Evolutionary conservation across 257 asterid species (phyloP).

Genomic region (Gardenia jasminoides): DNA sequence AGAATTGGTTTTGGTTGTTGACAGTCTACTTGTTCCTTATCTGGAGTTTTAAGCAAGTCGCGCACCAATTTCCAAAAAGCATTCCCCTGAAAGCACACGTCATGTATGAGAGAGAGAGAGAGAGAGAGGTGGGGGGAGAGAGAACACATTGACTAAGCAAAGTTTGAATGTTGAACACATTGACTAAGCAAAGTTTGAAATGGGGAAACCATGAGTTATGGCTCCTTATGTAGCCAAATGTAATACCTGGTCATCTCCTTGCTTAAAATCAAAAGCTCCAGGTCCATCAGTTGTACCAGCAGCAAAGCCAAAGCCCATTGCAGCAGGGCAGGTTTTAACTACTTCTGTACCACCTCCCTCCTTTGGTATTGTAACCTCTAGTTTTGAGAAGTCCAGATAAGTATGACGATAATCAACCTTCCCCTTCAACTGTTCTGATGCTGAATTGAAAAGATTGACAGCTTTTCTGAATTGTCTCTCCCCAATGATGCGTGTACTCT

Average conservation of each 20-base stretch:
- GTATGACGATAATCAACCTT: slow-evolving; percentile 80
- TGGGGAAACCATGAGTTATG: neutral
- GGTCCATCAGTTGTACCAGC: slow-evolving; percentile 99
- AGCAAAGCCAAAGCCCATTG: slow-evolving; percentile 99
- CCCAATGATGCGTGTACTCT: slow-evolving; percentile 91
- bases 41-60: slow-evolving; percentile 72
- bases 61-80: slow-evolving; percentile 92
- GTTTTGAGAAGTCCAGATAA: slow-evolving; percentile 72
- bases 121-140: neutral
- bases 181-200: neutral
- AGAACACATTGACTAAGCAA: neutral
- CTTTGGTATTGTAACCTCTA: slow-evolving; percentile 62
- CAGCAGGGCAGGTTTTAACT: slow-evolving; percentile 93
- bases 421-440: slow-evolving; percentile 73
- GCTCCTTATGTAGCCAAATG: slow-evolving; percentile 11
- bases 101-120: neutral
- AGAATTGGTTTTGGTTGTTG: slow-evolving; percentile 91
- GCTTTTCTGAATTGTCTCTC: slow-evolving; percentile 89
- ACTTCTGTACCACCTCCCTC: slow-evolving; percentile 54
- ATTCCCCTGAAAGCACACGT: slow-evolving; percentile 60
- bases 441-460: slow-evolving; percentile 65
- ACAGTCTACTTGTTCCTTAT: slow-evolving; percentile 71
- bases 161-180: neutral
- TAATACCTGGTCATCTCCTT: slow-evolving; percentile 83
- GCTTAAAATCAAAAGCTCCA: slow-evolving; percentile 98